Percentiles rank a stretch among this genome's conserved stretches.
phyloP scores from a whole-genome alignment of 306 rosid species.

The Oemleria cerasiformis region DNA sequence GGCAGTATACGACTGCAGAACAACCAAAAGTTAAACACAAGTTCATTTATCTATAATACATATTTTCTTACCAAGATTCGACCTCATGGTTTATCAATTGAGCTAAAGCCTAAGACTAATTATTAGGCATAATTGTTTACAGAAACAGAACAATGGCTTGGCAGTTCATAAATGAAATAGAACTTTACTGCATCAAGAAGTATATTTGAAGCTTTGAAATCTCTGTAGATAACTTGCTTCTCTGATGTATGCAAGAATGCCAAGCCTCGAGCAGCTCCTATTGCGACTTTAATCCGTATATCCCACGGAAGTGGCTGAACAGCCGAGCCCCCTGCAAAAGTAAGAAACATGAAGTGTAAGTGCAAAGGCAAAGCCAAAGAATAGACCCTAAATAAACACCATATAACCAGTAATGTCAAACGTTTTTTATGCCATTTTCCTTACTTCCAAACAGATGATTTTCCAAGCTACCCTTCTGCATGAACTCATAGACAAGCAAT shows the following conservation, averaged over 20 bases:
- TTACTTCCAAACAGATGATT: constrained; percentile 95
- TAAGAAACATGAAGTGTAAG: constrained; percentile 19
- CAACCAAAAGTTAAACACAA: constrained; percentile 16
- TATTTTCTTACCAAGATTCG: not conserved
- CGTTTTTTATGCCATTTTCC: constrained; percentile 23
- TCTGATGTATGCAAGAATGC: constrained; percentile 87
- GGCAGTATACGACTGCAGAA: constrained; percentile 68
- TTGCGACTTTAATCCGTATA: constrained; percentile 79
- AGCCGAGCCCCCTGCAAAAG: constrained; percentile 67
- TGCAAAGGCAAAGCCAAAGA: not conserved
- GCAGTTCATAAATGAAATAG: not conserved
- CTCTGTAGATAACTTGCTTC: constrained; percentile 81
- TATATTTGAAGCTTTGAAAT: constrained; percentile 93
- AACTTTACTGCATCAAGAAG: constrained; percentile 79
- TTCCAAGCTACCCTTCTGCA: constrained; percentile 93
- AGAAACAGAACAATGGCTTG: not conserved
- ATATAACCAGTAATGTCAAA: constrained; percentile 9
- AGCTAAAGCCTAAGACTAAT: not conserved
- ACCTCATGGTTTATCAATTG: not conserved
- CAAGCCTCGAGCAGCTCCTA: constrained; percentile 93
- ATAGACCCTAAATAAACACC: not conserved
- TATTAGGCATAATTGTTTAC: no score
- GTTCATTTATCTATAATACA: not conserved
- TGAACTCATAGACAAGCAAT: constrained; percentile 81
- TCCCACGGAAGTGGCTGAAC: constrained; percentile 87